These are phyloP conservation scores for Citrus reticulata DNA, from an alignment of 345 rosid species.

Conservation along the genomic window DNA sequence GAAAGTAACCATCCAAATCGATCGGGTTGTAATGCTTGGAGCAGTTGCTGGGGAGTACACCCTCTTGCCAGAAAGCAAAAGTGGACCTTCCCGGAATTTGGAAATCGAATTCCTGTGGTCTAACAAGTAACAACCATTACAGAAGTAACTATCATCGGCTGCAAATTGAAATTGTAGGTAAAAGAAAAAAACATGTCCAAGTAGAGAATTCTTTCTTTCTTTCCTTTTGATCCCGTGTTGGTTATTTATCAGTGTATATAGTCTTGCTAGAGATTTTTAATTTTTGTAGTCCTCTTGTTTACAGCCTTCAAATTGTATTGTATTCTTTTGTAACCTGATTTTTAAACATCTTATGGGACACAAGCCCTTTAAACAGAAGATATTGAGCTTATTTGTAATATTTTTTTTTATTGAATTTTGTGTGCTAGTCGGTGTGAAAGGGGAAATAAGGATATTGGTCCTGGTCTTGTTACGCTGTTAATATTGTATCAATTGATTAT, in stretches of 20 bases:
- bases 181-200: background rate
- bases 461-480: background rate
- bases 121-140: slow-evolving; percentile 43
- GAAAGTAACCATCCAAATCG: slow-evolving; percentile 96
- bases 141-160: slow-evolving; percentile 14
- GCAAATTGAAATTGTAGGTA: slow-evolving; percentile 17
- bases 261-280: slow-evolving; percentile 22
- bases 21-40: slow-evolving; percentile 95
- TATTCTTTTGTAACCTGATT: slow-evolving; percentile 42
- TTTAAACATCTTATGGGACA: slow-evolving; percentile 3
- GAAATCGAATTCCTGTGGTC: slow-evolving; percentile 99
- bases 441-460: slow-evolving; percentile 14
- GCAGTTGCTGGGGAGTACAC: slow-evolving; percentile 92
- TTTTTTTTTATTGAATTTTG: slow-evolving; percentile 25
- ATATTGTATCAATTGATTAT: background rate
- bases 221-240: background rate
- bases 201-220: background rate
- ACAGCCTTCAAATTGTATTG: slow-evolving; percentile 22
- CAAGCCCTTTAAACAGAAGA: background rate
- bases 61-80: slow-evolving; percentile 87
- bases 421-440: slow-evolving; percentile 25
- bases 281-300: slow-evolving; percentile 34
- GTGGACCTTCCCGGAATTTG: slow-evolving; percentile 82
- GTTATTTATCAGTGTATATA: slow-evolving; percentile 38
- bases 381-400: slow-evolving; percentile 8